Evolutionary conservation across 805 yeast genomes (phyloP).

Genomic region (Candida pseudoglaebosa): DNA sequence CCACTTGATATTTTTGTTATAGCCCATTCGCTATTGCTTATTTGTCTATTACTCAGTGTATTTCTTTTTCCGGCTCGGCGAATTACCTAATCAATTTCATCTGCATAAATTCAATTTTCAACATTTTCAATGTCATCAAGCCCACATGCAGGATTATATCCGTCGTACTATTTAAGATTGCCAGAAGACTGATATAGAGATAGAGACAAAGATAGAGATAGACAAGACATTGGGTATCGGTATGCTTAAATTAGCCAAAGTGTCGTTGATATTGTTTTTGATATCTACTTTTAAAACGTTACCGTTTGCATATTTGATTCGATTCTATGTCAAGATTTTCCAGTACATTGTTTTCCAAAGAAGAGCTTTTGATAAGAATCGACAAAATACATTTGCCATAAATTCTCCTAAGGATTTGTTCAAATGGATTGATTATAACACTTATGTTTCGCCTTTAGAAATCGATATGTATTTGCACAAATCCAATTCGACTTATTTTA

Average conservation of each 20-base stretch:
- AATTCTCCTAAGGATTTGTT: slow-evolving; percentile 36
- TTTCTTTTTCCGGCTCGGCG: too few species aligned
- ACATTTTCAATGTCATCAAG: too few species aligned
- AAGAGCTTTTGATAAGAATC: slow-evolving; percentile 16
- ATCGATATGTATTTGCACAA: slow-evolving; percentile 87
- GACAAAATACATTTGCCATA: slow-evolving; percentile 30
- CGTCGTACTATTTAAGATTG: too few species aligned
- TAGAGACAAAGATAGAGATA: too few species aligned
- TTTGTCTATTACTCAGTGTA: too few species aligned
- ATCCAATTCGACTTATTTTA: slow-evolving; percentile 79
- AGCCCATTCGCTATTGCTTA: too few species aligned
- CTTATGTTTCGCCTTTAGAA: slow-evolving; percentile 72
- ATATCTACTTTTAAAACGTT: slow-evolving; percentile 55
- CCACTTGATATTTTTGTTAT: too few species aligned
- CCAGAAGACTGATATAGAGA: too few species aligned
- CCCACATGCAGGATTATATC: too few species aligned
- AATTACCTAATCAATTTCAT: too few species aligned
- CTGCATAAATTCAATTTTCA: too few species aligned
- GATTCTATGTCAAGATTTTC: slow-evolving; percentile 53
- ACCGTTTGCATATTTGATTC: slow-evolving; percentile 61
- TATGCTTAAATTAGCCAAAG: neutral
- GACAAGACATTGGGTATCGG: neutral
- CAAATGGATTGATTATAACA: slow-evolving; percentile 36
- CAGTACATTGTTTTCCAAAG: slow-evolving; percentile 39
- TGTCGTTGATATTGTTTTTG: slow-evolving; percentile 9